phyloP scores from a whole-genome alignment of 2,329 filamentous ascomycete genomes.

The Leptographium lundbergii region DNA sequence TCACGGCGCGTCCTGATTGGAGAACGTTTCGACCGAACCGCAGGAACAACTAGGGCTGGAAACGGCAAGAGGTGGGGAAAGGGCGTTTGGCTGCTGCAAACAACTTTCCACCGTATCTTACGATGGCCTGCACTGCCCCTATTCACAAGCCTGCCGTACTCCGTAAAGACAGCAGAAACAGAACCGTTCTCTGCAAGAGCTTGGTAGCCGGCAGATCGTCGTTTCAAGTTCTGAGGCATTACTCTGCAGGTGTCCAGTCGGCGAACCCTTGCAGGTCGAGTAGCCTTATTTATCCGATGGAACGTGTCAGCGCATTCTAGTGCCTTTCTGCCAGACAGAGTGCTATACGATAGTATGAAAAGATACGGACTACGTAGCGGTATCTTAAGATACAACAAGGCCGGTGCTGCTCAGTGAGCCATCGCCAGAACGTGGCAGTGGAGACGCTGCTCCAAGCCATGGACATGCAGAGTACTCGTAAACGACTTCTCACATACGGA shows the following conservation, averaged over 20 bases:
- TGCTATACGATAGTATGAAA: not conserved
- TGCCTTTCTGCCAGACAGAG: not conserved
- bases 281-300: not conserved
- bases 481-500: not conserved
- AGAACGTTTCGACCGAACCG: not conserved
- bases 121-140: no score
- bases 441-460: not conserved
- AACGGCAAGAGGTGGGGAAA: not conserved
- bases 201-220: not conserved
- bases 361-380: no score
- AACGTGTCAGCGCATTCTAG: not conserved
- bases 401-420: not conserved
- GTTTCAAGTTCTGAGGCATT: not conserved
- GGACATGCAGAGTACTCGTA: no score
- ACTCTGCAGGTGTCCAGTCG: not conserved
- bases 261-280: not conserved
- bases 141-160: not conserved
- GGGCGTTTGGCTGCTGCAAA: not conserved
- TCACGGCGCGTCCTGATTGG: not conserved
- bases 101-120: no score
- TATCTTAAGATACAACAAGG: no score
- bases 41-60: not conserved
- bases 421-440: not conserved
- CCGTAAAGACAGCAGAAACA: no score
- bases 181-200: no score